Percentiles rank a stretch among this genome's conserved stretches.
Conservation (phyloP, 331 rosid genomes). For the Phaseolus coccineus region DNA sequence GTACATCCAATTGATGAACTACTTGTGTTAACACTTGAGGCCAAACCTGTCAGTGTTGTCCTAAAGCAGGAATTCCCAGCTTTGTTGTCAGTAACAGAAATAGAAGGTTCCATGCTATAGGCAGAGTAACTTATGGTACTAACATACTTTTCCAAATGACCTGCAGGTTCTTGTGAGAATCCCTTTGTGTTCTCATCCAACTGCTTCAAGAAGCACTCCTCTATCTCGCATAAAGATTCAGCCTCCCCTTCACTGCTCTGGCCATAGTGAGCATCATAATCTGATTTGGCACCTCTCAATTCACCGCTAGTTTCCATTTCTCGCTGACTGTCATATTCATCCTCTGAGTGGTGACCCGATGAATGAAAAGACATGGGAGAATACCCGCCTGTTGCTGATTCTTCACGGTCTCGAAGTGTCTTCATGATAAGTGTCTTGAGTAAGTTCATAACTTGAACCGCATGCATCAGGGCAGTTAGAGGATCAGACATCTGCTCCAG, state of each 20-base stretch:
- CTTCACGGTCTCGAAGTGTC: slow-evolving; percentile 81
- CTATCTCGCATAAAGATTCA: slow-evolving; percentile 61
- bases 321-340: slow-evolving; percentile 68
- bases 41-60: slow-evolving; percentile 41
- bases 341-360: slow-evolving; percentile 64
- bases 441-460: slow-evolving; percentile 98
- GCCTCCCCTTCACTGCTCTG: slow-evolving; percentile 66
- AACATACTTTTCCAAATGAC: slow-evolving; percentile 40
- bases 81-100: slow-evolving; percentile 57
- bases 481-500: slow-evolving; percentile 95
- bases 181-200: slow-evolving; percentile 57
- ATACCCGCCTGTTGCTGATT: slow-evolving; percentile 64
- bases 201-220: slow-evolving; percentile 72
- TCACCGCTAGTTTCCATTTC: slow-evolving; percentile 77
- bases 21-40: slow-evolving; percentile 45
- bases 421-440: slow-evolving; percentile 87
- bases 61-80: slow-evolving; percentile 50
- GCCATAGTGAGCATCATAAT: slow-evolving; percentile 54
- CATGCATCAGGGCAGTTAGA: slow-evolving; percentile 96
- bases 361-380: slow-evolving; percentile 80
- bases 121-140: slow-evolving; percentile 60
- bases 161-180: slow-evolving; percentile 46
- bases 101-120: slow-evolving; percentile 49
- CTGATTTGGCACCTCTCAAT: slow-evolving; percentile 58
- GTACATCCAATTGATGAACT: slow-evolving; percentile 51